Conservation (phyloP, 2,329 filamentous ascomycete genomes). For the Tympanopsis confertula region DNA sequence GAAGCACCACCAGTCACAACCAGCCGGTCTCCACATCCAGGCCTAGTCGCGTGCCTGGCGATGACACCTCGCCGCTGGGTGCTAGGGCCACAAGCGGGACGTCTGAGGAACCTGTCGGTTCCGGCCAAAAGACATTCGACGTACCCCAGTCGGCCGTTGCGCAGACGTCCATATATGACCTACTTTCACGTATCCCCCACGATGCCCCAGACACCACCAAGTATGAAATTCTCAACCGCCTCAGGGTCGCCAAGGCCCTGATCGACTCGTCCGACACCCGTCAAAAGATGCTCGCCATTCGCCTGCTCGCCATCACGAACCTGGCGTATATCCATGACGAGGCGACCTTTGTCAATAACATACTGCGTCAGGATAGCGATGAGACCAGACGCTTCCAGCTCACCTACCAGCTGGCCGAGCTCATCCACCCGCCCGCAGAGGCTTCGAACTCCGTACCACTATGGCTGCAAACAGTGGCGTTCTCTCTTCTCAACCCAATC, state of each 20-base stretch:
- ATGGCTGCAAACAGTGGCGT: slow-evolving; percentile 69
- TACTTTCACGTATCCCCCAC: slow-evolving; percentile 41
- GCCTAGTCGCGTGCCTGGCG: slow-evolving; percentile 19
- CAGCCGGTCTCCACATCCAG: slow-evolving; percentile 17
- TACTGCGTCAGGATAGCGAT: slow-evolving; percentile 78
- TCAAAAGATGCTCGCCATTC: slow-evolving; percentile 67
- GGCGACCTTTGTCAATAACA: slow-evolving; percentile 69
- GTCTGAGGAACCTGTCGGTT: slow-evolving; percentile 24
- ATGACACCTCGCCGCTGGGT: slow-evolving; percentile 35
- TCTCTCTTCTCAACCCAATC: slow-evolving; percentile 75
- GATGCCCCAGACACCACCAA: slow-evolving; percentile 62
- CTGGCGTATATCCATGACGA: slow-evolving; percentile 82
- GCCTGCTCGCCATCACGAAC: slow-evolving; percentile 79
- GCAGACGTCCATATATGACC: slow-evolving; percentile 39
- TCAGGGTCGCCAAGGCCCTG: slow-evolving; percentile 73
- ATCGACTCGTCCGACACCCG: slow-evolving; percentile 52
- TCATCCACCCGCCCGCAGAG: slow-evolving; percentile 73
- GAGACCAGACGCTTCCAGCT: slow-evolving; percentile 82
- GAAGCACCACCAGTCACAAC: slow-evolving; percentile 48
- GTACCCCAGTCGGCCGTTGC: slow-evolving; percentile 44
- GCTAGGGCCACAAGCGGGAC: slow-evolving; percentile 17
- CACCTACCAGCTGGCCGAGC: slow-evolving; percentile 80
- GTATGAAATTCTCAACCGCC: slow-evolving; percentile 75
- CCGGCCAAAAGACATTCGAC: slow-evolving; percentile 50
- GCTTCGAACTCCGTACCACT: slow-evolving; percentile 59